These are phyloP conservation scores for Phyllosticta citrichinensis DNA, from an alignment of 2,329 filamentous ascomycete genomes.

Conservation along the genomic window DNA sequence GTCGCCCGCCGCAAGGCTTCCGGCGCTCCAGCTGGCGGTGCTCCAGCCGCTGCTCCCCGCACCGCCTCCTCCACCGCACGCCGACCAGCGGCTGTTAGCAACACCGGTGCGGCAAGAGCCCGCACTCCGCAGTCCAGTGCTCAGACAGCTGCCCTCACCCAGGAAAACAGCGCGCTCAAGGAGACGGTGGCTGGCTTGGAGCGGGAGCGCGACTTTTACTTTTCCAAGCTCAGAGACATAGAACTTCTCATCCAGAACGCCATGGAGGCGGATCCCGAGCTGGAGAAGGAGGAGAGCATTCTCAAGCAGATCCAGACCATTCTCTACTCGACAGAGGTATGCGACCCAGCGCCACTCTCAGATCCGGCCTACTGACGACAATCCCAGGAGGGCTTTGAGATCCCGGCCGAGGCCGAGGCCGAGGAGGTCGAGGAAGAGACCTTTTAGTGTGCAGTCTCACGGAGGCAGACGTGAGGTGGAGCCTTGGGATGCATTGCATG, in stretches of 20 bases:
- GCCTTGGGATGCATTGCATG: slow-evolving; percentile 8
- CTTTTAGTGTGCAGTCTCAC: slow-evolving; percentile 6
- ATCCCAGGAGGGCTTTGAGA: slow-evolving; percentile 57
- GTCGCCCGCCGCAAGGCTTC: slow-evolving; percentile 73
- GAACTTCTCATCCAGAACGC: slow-evolving; percentile 89
- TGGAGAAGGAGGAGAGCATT: slow-evolving; percentile 88
- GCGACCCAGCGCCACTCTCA: slow-evolving; percentile 7
- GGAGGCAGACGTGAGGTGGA: background rate
- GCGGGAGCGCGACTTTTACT: slow-evolving; percentile 97
- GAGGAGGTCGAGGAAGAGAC: slow-evolving; percentile 52
- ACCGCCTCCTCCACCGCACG: slow-evolving; percentile 32
- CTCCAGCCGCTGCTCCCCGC: slow-evolving; percentile 35
- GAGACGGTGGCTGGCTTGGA: slow-evolving; percentile 92
- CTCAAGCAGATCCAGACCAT: slow-evolving; percentile 96
- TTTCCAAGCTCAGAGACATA: slow-evolving; percentile 95
- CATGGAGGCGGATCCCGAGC: slow-evolving; percentile 80
- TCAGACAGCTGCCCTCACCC: slow-evolving; percentile 61
- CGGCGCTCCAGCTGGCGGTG: slow-evolving; percentile 41
- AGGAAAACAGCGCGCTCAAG: slow-evolving; percentile 82
- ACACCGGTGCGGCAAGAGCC: slow-evolving; percentile 30
- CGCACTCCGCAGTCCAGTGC: slow-evolving; percentile 41
- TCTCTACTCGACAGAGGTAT: slow-evolving; percentile 86
- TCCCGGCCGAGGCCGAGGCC: slow-evolving; percentile 62
- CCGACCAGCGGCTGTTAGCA: slow-evolving; percentile 32
- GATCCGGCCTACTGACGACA: background rate